Evolutionary conservation across 208 protist species (phyloP).

Genomic region (Acanthamoeba lenticulata): DNA sequence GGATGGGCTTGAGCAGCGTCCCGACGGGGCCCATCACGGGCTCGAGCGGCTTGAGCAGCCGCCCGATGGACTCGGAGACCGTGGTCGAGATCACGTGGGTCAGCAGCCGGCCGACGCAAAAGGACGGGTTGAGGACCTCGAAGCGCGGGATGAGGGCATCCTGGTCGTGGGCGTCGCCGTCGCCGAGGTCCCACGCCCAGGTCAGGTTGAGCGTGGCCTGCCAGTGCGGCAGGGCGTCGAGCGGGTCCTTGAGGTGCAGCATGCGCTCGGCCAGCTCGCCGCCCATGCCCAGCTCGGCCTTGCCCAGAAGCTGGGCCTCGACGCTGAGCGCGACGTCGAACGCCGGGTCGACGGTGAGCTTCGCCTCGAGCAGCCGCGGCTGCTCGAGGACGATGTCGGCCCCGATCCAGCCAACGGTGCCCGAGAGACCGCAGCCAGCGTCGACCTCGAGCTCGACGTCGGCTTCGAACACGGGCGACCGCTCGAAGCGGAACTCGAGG

Average conservation of each 20-base stretch:
- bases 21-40: background rate
- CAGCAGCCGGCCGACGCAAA: constrained; percentile 36
- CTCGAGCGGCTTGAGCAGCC: background rate
- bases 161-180: background rate
- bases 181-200: background rate
- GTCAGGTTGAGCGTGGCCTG: background rate
- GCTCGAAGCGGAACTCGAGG: background rate
- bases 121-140: background rate
- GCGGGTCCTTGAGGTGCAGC: background rate
- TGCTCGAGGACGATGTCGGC: background rate
- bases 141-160: background rate
- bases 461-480: background rate
- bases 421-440: background rate
- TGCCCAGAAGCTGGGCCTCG: background rate
- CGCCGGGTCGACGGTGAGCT: background rate
- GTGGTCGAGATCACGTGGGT: background rate
- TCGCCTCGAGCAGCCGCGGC: background rate
- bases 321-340: background rate
- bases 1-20: background rate
- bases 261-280: background rate
- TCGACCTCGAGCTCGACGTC: background rate
- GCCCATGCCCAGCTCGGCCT: background rate
- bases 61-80: background rate
- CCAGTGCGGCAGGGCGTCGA: constrained; percentile 31
- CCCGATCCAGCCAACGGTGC: background rate